A percentile compares a stretch with the other conserved stretches of the same genome.
phyloP scores from a whole-genome alignment of 306 rosid species.

The Casuarina equisetifolia region DNA sequence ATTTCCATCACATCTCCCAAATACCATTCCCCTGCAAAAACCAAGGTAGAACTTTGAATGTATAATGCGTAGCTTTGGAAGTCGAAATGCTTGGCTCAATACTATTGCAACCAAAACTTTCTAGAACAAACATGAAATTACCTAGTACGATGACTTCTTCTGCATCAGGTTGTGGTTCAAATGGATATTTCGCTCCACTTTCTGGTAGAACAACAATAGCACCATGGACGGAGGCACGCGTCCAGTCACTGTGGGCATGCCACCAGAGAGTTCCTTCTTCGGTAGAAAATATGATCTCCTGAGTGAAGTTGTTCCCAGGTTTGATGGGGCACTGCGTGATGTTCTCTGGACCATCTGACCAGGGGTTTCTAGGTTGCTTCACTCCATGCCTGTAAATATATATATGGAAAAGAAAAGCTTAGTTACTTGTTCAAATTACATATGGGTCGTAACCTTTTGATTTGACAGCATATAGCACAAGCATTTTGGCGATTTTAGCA shows the following conservation, averaged over 20 bases:
- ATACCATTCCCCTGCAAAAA: neutral
- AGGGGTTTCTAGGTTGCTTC: constrained; percentile 37
- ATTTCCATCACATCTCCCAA: neutral
- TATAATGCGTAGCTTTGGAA: too few relatives aligned
- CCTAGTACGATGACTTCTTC: constrained; percentile 26
- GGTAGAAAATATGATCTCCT: constrained; percentile 27
- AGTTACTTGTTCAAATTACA: too few relatives aligned
- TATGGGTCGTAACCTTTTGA: too few relatives aligned
- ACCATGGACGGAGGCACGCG: constrained; percentile 39
- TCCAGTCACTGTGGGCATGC: constrained; percentile 46
- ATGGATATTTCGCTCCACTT: constrained; percentile 2
- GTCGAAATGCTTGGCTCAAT: too few relatives aligned
- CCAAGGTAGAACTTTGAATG: neutral
- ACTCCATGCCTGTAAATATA: constrained; percentile 33
- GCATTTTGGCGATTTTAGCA: too few relatives aligned
- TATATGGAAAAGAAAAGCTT: too few relatives aligned
- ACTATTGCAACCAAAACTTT: too few relatives aligned
- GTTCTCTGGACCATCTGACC: constrained; percentile 43
- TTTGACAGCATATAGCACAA: too few relatives aligned
- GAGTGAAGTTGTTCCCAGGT: constrained; percentile 26
- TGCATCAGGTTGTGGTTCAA: constrained; percentile 17
- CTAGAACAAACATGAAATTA: neutral
- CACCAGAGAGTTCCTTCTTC: constrained; percentile 51
- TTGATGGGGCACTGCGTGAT: constrained; percentile 40
- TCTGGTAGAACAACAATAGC: constrained; percentile 26